phyloP scores from a whole-genome alignment of 2,329 filamentous ascomycete species.

The Nemania abortiva region DNA sequence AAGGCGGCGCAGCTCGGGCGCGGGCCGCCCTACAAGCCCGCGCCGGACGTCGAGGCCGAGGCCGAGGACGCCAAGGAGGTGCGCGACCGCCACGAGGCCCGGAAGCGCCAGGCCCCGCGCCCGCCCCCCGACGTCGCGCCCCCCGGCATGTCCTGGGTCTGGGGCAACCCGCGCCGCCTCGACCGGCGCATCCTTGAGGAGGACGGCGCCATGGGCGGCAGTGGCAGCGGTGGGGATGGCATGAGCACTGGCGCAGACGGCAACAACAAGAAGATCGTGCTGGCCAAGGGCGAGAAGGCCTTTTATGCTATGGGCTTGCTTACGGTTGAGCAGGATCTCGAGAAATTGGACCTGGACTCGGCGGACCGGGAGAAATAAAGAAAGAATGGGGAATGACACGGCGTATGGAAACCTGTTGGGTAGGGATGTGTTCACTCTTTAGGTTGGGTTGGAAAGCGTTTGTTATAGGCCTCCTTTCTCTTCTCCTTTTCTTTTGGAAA shows the following conservation, averaged over 20 bases:
- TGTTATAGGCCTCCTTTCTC: neutral
- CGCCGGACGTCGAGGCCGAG: slow-evolving; percentile 43
- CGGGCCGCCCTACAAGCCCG: slow-evolving; percentile 78
- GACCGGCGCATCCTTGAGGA: slow-evolving; percentile 65
- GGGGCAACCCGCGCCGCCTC: slow-evolving; percentile 64
- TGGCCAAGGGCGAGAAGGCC: slow-evolving; percentile 72
- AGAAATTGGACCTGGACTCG: slow-evolving; percentile 68
- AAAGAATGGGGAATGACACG: neutral
- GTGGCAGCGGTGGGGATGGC: neutral
- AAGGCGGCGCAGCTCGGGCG: slow-evolving; percentile 78
- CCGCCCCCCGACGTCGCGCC: slow-evolving; percentile 24
- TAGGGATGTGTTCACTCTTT: neutral
- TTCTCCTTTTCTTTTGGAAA: slow-evolving; percentile 1
- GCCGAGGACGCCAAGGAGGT: slow-evolving; percentile 48
- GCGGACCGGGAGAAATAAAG: slow-evolving; percentile 44
- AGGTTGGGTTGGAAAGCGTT: slow-evolving; percentile 2
- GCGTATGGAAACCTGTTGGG: neutral
- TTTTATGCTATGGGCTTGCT: slow-evolving; percentile 84
- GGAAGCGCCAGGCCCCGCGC: slow-evolving; percentile 24
- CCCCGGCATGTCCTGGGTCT: slow-evolving; percentile 52
- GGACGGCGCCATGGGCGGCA: slow-evolving; percentile 52
- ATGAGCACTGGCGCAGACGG: neutral
- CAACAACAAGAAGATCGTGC: slow-evolving; percentile 60
- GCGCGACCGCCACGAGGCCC: slow-evolving; percentile 32
- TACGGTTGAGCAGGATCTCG: slow-evolving; percentile 81